Conservation (phyloP, 2,329 filamentous ascomycete species). For the Aspergillus pseudoviridinutans region DNA sequence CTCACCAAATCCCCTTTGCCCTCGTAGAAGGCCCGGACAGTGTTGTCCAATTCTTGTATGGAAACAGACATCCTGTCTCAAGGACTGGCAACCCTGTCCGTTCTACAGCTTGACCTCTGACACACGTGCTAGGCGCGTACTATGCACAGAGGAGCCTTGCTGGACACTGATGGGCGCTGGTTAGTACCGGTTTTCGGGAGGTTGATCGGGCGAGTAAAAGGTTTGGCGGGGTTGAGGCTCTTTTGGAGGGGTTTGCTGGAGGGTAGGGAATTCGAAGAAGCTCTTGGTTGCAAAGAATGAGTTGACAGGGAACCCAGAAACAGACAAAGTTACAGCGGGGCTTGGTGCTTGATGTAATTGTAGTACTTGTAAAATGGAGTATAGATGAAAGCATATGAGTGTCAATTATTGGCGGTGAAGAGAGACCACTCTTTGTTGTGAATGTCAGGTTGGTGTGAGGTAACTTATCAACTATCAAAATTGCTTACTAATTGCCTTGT, state of each 20-base stretch:
- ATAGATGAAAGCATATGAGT: conserved; percentile 3
- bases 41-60: conserved; percentile 93
- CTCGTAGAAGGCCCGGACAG: conserved; percentile 96
- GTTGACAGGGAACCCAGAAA: conserved; percentile 7
- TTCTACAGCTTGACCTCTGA: conserved; percentile 14
- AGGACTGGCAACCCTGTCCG: conserved; percentile 28
- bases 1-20: conserved; percentile 87
- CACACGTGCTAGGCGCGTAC: not conserved
- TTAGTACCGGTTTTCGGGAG: conserved; percentile 5
- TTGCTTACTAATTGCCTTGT: not conserved
- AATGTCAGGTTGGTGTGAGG: conserved; percentile 4
- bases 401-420: conserved; percentile 18
- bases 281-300: conserved; percentile 9
- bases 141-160: not conserved
- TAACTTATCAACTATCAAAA: conserved; percentile 7
- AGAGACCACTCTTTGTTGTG: not conserved
- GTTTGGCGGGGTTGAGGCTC: conserved; percentile 26
- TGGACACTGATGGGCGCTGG: not conserved
- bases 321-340: conserved; percentile 8
- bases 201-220: conserved; percentile 10
- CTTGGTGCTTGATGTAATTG: not conserved
- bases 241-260: conserved; percentile 22
- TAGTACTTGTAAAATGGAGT: conserved; percentile 1
- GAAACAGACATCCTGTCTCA: conserved; percentile 57
- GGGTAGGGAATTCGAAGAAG: conserved; percentile 5